Evolutionary conservation across 2,329 filamentous ascomycete genomes (phyloP).

Genomic region (Blastomyces emzantsi): DNA sequence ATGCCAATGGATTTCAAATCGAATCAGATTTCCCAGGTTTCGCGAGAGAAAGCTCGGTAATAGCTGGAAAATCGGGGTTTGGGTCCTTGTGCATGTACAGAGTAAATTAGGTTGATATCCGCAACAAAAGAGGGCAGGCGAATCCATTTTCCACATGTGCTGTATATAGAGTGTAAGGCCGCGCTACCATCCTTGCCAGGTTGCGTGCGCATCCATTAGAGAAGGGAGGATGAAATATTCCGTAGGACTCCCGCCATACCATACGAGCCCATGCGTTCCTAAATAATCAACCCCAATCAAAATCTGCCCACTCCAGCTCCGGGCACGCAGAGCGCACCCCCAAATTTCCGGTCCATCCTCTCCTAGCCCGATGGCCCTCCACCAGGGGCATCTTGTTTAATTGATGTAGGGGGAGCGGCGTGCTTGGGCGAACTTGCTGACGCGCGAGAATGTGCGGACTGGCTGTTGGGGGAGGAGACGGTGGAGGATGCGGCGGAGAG

Average conservation of each 20-base stretch:
- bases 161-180: background rate
- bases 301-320: background rate
- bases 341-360: background rate
- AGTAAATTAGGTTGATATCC: background rate
- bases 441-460: background rate
- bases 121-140: background rate
- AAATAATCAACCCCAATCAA: background rate
- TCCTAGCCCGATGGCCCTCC: background rate
- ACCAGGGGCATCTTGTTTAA: background rate
- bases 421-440: background rate
- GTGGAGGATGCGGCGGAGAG: conserved; percentile 22
- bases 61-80: background rate
- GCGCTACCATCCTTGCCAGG: background rate
- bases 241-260: background rate
- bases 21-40: background rate
- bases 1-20: background rate
- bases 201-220: background rate
- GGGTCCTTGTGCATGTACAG: background rate
- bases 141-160: background rate
- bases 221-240: background rate
- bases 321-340: background rate
- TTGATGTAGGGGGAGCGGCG: background rate
- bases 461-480: background rate
- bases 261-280: background rate
- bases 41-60: background rate